These are phyloP conservation scores for Coffea humblotiana DNA, from an alignment of 305 asterid species.

Conservation along the genomic window DNA sequence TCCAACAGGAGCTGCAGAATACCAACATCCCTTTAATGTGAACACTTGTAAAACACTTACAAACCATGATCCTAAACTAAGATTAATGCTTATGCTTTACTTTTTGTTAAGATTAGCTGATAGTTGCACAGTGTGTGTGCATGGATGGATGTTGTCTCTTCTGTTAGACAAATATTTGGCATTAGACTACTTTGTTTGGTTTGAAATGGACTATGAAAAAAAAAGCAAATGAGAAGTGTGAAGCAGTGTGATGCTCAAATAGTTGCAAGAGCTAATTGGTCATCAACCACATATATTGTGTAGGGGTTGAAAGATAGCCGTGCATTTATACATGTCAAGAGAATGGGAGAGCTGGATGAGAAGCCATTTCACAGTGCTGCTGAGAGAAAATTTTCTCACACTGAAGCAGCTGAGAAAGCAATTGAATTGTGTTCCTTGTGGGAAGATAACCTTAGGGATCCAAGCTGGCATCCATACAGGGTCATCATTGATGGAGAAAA, in stretches of 20 bases:
- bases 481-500: conserved; percentile 17
- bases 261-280: background rate
- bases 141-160: background rate
- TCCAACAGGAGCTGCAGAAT: too few species aligned
- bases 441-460: conserved; percentile 29
- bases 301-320: conserved; percentile 15
- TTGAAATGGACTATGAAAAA: background rate
- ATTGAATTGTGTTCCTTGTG: conserved; percentile 15
- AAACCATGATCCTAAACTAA: too few species aligned
- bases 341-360: conserved; percentile 31
- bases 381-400: conserved; percentile 11
- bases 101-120: background rate
- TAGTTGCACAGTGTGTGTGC: background rate
- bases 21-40: too few species aligned
- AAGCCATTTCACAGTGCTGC: conserved; percentile 24
- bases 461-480: conserved; percentile 30
- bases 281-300: background rate
- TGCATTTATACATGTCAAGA: conserved; percentile 22
- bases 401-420: conserved; percentile 17
- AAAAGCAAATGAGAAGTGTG: background rate
- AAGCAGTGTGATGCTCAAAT: background rate
- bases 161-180: background rate
- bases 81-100: background rate
- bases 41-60: too few species aligned
- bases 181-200: background rate